These are phyloP conservation scores for Scheffersomyces cryptocercus DNA, from an alignment of 1,139 yeast species.

Conservation along the genomic window DNA sequence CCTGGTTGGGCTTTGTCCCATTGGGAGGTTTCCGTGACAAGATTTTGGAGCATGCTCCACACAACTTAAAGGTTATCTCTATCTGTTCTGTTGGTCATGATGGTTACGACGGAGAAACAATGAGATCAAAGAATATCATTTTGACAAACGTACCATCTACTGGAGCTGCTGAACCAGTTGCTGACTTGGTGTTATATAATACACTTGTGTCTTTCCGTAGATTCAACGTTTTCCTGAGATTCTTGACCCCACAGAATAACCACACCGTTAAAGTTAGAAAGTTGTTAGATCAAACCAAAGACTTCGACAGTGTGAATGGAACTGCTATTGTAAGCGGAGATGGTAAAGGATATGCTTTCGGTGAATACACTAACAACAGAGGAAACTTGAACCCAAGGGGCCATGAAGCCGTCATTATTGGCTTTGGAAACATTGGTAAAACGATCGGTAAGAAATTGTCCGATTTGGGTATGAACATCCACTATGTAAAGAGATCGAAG, in stretches of 20 bases:
- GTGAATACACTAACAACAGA: conserved; percentile 42
- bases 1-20: conserved; percentile 57
- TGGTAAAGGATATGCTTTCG: conserved; percentile 41
- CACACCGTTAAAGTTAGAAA: conserved; percentile 47
- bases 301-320: conserved; percentile 38
- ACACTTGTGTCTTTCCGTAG: conserved; percentile 64
- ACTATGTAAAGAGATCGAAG: conserved; percentile 59
- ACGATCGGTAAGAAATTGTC: conserved; percentile 58
- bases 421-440: conserved; percentile 78
- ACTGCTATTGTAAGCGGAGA: conserved; percentile 25
- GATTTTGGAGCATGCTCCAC: conserved; percentile 53
- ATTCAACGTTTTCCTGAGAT: conserved; percentile 50
- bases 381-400: conserved; percentile 52
- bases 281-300: conserved; percentile 30
- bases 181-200: conserved; percentile 67
- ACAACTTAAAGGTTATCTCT: conserved; percentile 53
- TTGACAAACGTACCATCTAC: conserved; percentile 68
- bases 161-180: conserved; percentile 70
- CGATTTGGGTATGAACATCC: conserved; percentile 65
- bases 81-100: conserved; percentile 76
- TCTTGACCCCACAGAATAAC: conserved; percentile 29
- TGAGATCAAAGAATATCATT: conserved; percentile 45
- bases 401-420: conserved; percentile 67
- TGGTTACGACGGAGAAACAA: conserved; percentile 48
- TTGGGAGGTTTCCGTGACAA: conserved; percentile 53